Evolutionary conservation across 495 filamentous ascomycete species (phyloP), one percentile per base, ranked within the genome.

Genomic region (Penicillium psychrofluorescens): DNA sequence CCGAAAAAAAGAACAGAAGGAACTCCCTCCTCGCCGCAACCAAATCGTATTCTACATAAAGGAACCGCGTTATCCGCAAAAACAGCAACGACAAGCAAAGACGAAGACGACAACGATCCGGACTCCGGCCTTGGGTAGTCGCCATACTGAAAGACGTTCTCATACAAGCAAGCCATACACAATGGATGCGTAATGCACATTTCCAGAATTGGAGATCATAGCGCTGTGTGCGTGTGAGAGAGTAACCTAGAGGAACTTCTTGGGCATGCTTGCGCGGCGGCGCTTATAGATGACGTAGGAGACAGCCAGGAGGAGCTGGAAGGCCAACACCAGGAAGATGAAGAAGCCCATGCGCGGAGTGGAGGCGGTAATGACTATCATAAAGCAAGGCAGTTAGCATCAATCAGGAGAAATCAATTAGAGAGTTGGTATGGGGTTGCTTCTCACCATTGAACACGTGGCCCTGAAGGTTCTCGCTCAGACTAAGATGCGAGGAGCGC

Each of bases 271-370:
- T 10, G 75, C 71, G 65, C 85, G 83, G 51, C 83, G 79, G 48
- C 81, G 73, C 74, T 95, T 95, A 67, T 97, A 95, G 36, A 83
- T 57, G 14, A 90, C 55, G 62, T 90, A 98, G 12, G 70, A 76
- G 7, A 56, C 79, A 3, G 77, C 78, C 14, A 92, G 60, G 56
- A 90, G 41, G 16, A 83, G 56, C 69, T 97, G 90, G 53, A 87
- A 80, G 29, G 76, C 79, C 37, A 98, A 70, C 34, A 95, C 74
- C 31, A 89, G 63, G 59, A 84, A 74, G 45, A 95, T 70, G 52
- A 94, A 79, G 54, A 79, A 75, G 16, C 80, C 78, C 72, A 95
- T 81, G 31, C 82, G 79, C 0, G 84, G 82, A 15, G 74, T 68
- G 16, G 70, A 74, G 13, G 76, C 63, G 15, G 75, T 70, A 29